These are phyloP conservation scores for Malus hybrid DNA, from an alignment of 331 rosid genomes.

Conservation along the genomic window DNA sequence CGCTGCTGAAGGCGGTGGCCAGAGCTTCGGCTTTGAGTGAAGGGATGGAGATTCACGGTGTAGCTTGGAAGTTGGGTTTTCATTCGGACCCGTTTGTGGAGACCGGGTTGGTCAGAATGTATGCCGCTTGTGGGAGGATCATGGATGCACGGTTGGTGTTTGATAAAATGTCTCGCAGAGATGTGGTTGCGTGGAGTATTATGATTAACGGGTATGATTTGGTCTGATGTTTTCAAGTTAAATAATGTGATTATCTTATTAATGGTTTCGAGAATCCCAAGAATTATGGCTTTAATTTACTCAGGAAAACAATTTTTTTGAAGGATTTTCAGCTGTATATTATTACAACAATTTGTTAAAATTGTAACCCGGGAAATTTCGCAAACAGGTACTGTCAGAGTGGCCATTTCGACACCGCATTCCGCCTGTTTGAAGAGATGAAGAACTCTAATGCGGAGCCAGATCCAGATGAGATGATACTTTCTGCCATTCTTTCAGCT, in stretches of 20 bases:
- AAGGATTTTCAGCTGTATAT: neutral
- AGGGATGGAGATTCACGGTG: conserved; percentile 76
- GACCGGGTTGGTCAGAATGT: conserved; percentile 65
- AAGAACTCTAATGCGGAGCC: conserved; percentile 39
- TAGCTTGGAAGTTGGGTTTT: conserved; percentile 55
- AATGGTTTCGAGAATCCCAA: neutral
- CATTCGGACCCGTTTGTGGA: conserved; percentile 63
- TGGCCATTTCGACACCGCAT: conserved; percentile 50
- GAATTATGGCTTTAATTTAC: neutral
- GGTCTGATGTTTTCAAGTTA: neutral
- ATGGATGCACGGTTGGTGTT: conserved; percentile 65
- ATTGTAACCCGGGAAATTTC: neutral
- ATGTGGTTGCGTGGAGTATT: conserved; percentile 71
- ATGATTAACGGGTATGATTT: conserved; percentile 62
- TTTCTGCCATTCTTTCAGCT: conserved; percentile 61
- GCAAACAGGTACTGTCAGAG: conserved; percentile 45
- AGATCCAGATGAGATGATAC: conserved; percentile 62
- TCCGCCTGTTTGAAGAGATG: conserved; percentile 61
- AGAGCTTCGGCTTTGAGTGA: conserved; percentile 29
- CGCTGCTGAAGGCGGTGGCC: conserved; percentile 54
- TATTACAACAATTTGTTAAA: neutral
- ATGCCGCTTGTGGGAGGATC: conserved; percentile 46
- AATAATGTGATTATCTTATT: neutral
- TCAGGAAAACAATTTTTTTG: neutral
- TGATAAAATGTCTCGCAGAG: conserved; percentile 69